A percentile compares a stretch with the other conserved stretches of the same genome.
Conservation (phyloP, 2,329 filamentous ascomycete species). For the Ascochyta lentis region DNA sequence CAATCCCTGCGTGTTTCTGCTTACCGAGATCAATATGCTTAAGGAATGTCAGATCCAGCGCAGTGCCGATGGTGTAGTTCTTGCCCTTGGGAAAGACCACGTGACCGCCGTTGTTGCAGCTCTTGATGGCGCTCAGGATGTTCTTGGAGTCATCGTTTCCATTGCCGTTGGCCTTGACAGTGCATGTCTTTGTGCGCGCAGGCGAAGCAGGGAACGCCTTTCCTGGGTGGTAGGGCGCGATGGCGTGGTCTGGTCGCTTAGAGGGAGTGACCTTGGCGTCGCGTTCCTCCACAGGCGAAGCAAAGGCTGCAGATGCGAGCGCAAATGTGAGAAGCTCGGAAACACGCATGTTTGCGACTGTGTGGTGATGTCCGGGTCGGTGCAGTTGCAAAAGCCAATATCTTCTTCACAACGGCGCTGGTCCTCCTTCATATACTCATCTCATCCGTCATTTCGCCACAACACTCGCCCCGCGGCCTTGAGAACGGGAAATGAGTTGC, state of each 20-base stretch:
- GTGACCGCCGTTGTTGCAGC: slow-evolving; percentile 69
- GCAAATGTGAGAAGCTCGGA: slow-evolving; percentile 31
- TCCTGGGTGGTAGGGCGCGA: slow-evolving; percentile 46
- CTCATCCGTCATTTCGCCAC: not conserved
- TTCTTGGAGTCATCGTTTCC: slow-evolving; percentile 58
- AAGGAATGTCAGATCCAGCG: slow-evolving; percentile 70
- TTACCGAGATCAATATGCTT: slow-evolving; percentile 67
- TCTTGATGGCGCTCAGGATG: slow-evolving; percentile 62
- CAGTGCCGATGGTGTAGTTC: slow-evolving; percentile 68
- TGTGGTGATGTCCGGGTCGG: slow-evolving; percentile 4
- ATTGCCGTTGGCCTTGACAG: slow-evolving; percentile 47
- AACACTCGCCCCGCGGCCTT: slow-evolving; percentile 1
- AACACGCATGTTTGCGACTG: slow-evolving; percentile 32
- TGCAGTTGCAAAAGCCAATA: not conserved
- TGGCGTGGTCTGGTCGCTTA: slow-evolving; percentile 42
- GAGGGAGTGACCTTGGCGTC: slow-evolving; percentile 21
- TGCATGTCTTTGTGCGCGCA: slow-evolving; percentile 47
- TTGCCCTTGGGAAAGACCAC: slow-evolving; percentile 64
- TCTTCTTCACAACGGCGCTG: not conserved
- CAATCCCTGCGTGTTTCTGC: not conserved
- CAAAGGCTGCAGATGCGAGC: slow-evolving; percentile 31
- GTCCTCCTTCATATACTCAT: slow-evolving; percentile 10
- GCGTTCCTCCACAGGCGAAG: slow-evolving; percentile 26
- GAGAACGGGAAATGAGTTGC: slow-evolving; percentile 8
- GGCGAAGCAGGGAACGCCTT: slow-evolving; percentile 45